A percentile compares a stretch with the other conserved stretches of the same genome.
Evolutionary conservation across 2,329 filamentous ascomycete genomes (phyloP).

Genomic region (Beauveria caledonica): DNA sequence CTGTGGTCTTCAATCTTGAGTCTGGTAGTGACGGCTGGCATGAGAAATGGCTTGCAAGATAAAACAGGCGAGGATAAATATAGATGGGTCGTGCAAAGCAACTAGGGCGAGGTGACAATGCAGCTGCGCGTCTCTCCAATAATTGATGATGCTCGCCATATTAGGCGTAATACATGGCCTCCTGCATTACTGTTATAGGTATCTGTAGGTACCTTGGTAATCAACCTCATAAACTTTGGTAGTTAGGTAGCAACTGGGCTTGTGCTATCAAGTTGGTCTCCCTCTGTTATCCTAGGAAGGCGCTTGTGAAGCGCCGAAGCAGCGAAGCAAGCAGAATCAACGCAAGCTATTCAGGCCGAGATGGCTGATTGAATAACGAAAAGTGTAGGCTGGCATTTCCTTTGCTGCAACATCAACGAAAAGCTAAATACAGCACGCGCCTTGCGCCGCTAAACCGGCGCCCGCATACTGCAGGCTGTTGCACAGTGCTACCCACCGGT

Average conservation of each 20-base stretch:
- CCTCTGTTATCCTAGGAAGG: not conserved
- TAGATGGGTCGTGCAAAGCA: not conserved
- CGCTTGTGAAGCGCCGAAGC: not conserved
- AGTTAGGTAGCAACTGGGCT: not conserved
- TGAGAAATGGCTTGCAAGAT: not conserved
- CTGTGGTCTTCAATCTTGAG: no score
- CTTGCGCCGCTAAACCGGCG: no score
- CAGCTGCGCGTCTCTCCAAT: not conserved
- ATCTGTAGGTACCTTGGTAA: not conserved
- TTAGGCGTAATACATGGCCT: not conserved
- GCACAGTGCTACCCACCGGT: not conserved
- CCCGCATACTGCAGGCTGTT: no score
- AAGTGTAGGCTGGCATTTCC: not conserved
- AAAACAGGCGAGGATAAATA: conserved; percentile 7
- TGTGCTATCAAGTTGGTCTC: not conserved
- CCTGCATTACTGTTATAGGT: not conserved
- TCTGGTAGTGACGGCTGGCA: not conserved
- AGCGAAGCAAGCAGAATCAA: not conserved
- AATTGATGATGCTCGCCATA: not conserved
- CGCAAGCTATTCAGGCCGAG: not conserved
- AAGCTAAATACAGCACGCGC: no score
- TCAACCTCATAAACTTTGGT: not conserved
- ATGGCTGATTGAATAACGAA: not conserved
- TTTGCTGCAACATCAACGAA: no score
- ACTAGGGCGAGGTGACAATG: not conserved